Evolutionary conservation across 2,329 filamentous ascomycete species (phyloP).

Genomic region (Penicillium sp.): DNA sequence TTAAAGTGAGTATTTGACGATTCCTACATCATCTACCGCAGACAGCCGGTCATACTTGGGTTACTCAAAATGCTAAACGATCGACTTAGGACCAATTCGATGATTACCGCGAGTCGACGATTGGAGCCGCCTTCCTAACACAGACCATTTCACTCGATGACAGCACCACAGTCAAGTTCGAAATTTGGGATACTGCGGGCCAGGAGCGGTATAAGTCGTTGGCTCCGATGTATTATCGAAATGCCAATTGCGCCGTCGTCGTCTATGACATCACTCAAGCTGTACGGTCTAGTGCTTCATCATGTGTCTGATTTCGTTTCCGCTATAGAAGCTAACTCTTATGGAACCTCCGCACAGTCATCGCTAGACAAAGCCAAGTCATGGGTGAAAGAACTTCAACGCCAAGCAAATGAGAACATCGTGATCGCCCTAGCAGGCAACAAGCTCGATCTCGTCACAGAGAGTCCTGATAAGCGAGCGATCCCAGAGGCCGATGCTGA

Average conservation of each 20-base stretch:
- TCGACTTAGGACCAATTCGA: constrained; percentile 88
- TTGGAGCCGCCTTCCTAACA: constrained; percentile 96
- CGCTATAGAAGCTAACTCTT: constrained; percentile 15
- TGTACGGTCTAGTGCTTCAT: constrained; percentile 54
- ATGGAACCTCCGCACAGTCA: constrained; percentile 54
- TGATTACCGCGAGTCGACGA: constrained; percentile 94
- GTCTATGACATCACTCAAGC: constrained; percentile 99
- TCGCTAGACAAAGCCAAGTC: constrained; percentile 98
- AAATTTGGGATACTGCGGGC: constrained; percentile 98
- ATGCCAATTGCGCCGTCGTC: constrained; percentile 98
- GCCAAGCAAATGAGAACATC: constrained; percentile 99
- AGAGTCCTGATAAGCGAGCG: constrained; percentile 92
- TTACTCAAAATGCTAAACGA: constrained; percentile 11
- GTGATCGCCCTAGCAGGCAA: constrained; percentile 97
- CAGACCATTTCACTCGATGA: constrained; percentile 98
- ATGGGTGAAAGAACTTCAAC: constrained; percentile 98
- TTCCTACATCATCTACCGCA: neutral
- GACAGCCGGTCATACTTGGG: neutral
- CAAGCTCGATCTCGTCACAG: constrained; percentile 92
- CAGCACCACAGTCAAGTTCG: constrained; percentile 97
- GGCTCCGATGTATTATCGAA: constrained; percentile 99
- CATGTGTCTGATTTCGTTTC: constrained; percentile 4
- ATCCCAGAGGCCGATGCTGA: constrained; percentile 86
- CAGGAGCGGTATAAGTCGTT: constrained; percentile 99
- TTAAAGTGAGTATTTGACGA: constrained; percentile 68